phyloP scores from a whole-genome alignment of 2,329 filamentous ascomycete species.

The Triangularia setosa region DNA sequence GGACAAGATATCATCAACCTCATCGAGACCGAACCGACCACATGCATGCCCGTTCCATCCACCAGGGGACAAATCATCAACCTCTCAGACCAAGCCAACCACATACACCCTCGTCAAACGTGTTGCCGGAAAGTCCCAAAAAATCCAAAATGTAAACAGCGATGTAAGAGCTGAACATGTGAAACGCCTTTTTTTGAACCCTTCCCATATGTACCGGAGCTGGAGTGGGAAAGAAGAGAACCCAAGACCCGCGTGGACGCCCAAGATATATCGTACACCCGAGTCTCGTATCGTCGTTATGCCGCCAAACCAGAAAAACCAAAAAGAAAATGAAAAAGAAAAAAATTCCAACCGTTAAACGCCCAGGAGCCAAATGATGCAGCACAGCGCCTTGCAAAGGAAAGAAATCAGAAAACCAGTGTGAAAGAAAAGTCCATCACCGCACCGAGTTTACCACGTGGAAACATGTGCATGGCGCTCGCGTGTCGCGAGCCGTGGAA shows the following conservation, averaged over 20 bases:
- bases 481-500: neutral
- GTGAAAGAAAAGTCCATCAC: neutral
- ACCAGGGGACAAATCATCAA: neutral
- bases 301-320: too few relatives aligned
- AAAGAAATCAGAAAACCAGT: neutral
- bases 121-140: neutral
- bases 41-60: neutral
- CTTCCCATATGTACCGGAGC: constrained; percentile 5
- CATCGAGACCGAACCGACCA: neutral
- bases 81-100: neutral
- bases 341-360: neutral
- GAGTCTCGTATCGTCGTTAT: neutral
- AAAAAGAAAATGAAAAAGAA: too few relatives aligned
- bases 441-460: neutral
- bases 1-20: neutral
- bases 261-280: neutral
- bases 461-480: neutral
- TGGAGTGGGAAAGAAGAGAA: neutral
- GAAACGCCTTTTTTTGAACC: constrained; percentile 7
- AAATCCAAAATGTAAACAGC: neutral
- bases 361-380: neutral
- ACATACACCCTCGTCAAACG: neutral
- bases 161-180: neutral
- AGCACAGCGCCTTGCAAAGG: neutral
- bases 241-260: neutral